Conservation (phyloP, 768 basidiomycete species). For the Suillus tomentosus region DNA sequence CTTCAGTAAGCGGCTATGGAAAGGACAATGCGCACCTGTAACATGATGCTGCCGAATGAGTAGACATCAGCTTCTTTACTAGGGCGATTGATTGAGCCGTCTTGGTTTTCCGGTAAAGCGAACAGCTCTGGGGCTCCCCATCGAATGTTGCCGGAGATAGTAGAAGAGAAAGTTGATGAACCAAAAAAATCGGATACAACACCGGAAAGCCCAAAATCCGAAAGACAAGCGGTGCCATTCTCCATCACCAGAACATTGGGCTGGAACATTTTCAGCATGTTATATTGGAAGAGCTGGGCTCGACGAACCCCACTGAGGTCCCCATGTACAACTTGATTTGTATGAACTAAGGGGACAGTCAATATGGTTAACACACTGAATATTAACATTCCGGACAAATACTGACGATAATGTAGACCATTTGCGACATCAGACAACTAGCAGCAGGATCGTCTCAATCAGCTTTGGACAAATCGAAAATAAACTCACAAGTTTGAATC, state of each 20-base stretch:
- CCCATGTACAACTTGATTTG: constrained; percentile 10
- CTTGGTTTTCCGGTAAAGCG: constrained; percentile 15
- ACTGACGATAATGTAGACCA: constrained; percentile 3
- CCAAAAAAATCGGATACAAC: constrained; percentile 31
- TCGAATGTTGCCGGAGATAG: constrained; percentile 37
- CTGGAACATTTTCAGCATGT: constrained; percentile 25
- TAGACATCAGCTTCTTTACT: constrained; percentile 12
- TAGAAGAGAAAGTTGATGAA: constrained; percentile 34
- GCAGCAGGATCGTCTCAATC: not conserved
- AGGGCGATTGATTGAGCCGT: constrained; percentile 15
- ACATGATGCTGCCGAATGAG: constrained; percentile 30
- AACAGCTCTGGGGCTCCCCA: constrained; percentile 45
- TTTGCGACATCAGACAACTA: constrained; percentile 4
- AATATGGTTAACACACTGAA: not conserved
- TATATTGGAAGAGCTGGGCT: not conserved
- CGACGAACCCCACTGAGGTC: constrained; percentile 12
- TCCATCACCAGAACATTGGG: constrained; percentile 46
- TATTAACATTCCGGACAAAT: not conserved
- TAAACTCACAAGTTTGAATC: constrained; percentile 23
- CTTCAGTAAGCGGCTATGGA: not conserved
- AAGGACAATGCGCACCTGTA: constrained; percentile 3
- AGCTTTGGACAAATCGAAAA: not conserved
- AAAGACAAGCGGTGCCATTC: constrained; percentile 40
- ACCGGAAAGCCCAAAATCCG: constrained; percentile 48
- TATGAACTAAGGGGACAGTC: not conserved